Evolutionary conservation across 2,329 filamentous ascomycete species (phyloP).

Genomic region (Calcarisporium arbuscula): DNA sequence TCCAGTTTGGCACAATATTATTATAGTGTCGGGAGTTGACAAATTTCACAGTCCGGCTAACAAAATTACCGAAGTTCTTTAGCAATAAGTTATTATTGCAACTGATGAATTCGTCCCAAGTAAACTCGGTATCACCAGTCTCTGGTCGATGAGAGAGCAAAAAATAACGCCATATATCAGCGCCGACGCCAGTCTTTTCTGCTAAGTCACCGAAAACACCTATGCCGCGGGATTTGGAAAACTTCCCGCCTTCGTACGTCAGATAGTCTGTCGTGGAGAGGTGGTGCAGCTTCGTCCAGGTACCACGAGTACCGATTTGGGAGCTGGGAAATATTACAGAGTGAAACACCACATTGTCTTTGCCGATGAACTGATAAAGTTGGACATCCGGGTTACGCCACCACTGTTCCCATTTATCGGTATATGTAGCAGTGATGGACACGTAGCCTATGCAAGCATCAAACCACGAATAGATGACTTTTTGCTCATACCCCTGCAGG

Average conservation of each 20-base stretch:
- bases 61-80: constrained; percentile 69
- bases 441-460: constrained; percentile 91
- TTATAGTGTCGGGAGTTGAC: constrained; percentile 69
- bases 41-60: constrained; percentile 70
- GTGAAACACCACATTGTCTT: constrained; percentile 60
- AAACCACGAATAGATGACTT: constrained; percentile 91
- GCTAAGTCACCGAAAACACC: constrained; percentile 91
- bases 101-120: constrained; percentile 77
- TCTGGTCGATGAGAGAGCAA: constrained; percentile 81
- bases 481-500: constrained; percentile 43
- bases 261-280: constrained; percentile 83
- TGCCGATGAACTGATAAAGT: constrained; percentile 94
- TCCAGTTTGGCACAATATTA: constrained; percentile 56
- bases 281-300: constrained; percentile 86
- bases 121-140: constrained; percentile 80
- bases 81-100: constrained; percentile 86
- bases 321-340: constrained; percentile 86
- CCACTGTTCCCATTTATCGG: constrained; percentile 85
- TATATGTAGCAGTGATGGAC: constrained; percentile 91
- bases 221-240: constrained; percentile 83
- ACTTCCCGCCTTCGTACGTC: constrained; percentile 85
- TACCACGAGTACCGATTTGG: constrained; percentile 75
- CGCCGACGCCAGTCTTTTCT: constrained; percentile 74
- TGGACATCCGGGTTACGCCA: constrained; percentile 86
- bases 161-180: constrained; percentile 93